Base-by-base conservation (phyloP, 768 basidiomycete species). In the Suillus subaureus region DNA sequence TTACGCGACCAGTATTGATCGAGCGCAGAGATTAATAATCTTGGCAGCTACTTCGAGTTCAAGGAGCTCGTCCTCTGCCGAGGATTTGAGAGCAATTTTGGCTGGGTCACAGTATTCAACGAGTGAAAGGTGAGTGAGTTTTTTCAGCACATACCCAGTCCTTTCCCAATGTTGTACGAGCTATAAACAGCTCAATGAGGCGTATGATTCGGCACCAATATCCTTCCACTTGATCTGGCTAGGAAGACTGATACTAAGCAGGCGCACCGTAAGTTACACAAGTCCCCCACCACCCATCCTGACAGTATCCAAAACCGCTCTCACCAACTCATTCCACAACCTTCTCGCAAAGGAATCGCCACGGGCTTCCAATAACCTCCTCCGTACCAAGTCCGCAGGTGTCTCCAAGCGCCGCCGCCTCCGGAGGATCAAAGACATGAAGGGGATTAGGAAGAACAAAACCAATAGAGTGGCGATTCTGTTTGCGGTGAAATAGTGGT, bases 41-140 rank as follows among this genome's bases (percentile, higher is more conserved):
- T 92, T 90, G 1, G 97, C 96, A 39, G 90, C 85, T 0, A 92
- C 90, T 72, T 97, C 91, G 4, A 99, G 82, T 57, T 92, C 84
- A 9, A 94, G 79, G 4, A 99, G 77, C 70, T 97, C 90, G 33
- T 96, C 93, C 75, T 97, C 95, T 0, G 88, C 90, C 0, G 81
- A 85, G 11, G 83, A 90, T 74, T 87, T 90, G 26, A 99, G 82
- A 3, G 96, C 95, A 52, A 99, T 91, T 79, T 99, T 99, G 97
- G 1, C 96, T 97, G 39, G 33, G 47, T 31, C 31, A 63, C 31
- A 28, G 33, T 57, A 43, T 63, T 66, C 31, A 65, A 60, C 52
- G 40, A 37, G 61, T 16, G 21, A 51, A 26, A 33, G 49, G 37
- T 12, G 42, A n/a, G 37, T 15, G 33, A 49, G 26, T 49, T 60